Base-by-base conservation (phyloP, 169 alveolate species). In the Cryptosporidium meleagridis region DNA sequence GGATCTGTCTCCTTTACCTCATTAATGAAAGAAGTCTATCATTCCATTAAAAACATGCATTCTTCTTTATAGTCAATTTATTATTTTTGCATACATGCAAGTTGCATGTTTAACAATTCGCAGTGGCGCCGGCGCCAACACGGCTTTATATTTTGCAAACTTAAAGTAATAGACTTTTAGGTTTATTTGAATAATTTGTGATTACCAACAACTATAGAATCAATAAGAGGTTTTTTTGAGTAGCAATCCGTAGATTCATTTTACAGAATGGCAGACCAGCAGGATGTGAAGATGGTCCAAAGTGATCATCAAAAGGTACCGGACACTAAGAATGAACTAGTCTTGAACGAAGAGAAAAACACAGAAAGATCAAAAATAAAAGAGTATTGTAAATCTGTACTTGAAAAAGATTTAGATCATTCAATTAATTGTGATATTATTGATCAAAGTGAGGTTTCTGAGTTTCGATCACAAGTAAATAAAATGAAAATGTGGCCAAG, bases 1-100 rank as follows among this genome's bases (percentile, higher is more conserved):
- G 89, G 89, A 6, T 44, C 89, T 35, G 75, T 65, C 70, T 80
- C 89, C 16, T 80, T 80, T 80, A 80, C 89, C 0, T 80, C 80
- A 31, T 35, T 80, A 6, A 80, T 80, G 89, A 80, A 80, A 62
- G 89, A 80, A 23, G 75, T 48, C 8, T 80, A 80, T 41, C 69
- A 58, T 16, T 80, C 89, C 16, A 80, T 80, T 14, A 80, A 37
- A 48, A 73, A 73, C 53, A 59, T 59, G 89, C 62, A 80, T 44
- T 55, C 67, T 55, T 55, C 37, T 55, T 26, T 55, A 23, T 55
- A 55, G 14, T 8, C 37, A 26, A 8, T 3, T 9, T 21, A 2
- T 5, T 55, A 8, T 23, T 55, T 3, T n/a, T 23, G 14, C 65
- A 21, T 55, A 10, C 67, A 55, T 55, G 67, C 35, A 55, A 3